Evolutionary conservation across 176 grass and related monocot genomes (phyloP).

Genomic region (Hsuehochloa calcarea): DNA sequence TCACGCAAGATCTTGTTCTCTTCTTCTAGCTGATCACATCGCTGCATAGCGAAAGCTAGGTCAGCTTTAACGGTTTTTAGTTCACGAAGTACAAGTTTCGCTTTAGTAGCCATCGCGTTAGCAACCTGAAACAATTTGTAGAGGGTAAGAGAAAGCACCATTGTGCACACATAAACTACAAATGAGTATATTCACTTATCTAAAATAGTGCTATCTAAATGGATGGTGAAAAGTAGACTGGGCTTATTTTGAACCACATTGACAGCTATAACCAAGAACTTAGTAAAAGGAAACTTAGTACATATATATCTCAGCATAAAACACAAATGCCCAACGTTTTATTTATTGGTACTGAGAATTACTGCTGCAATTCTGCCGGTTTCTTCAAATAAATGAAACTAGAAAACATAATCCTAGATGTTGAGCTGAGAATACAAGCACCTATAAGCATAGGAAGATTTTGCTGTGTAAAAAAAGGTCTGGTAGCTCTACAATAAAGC

Average conservation of each 20-base stretch:
- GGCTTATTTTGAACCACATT: conserved; percentile 4
- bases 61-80: conserved; percentile 81
- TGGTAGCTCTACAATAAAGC: neutral
- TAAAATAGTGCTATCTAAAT: neutral
- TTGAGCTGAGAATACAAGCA: neutral
- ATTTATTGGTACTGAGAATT: neutral
- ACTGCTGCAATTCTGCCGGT: neutral
- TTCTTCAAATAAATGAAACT: neutral
- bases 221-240: neutral
- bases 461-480: neutral
- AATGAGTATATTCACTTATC: conserved; percentile 12
- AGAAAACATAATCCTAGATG: neutral
- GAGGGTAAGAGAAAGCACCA: neutral
- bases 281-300: neutral
- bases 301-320: neutral
- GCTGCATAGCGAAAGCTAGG: conserved; percentile 75
- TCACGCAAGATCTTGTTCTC: conserved; percentile 85
- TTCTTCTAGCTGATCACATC: conserved; percentile 89
- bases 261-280: neutral
- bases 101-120: conserved; percentile 95
- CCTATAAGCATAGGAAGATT: neutral
- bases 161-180: neutral
- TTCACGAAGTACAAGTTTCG: conserved; percentile 87
- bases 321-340: neutral
- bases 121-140: conserved; percentile 63